Base-by-base conservation (phyloP, 2,329 filamentous ascomycete genomes). In the Calonectria hawksworthii region DNA sequence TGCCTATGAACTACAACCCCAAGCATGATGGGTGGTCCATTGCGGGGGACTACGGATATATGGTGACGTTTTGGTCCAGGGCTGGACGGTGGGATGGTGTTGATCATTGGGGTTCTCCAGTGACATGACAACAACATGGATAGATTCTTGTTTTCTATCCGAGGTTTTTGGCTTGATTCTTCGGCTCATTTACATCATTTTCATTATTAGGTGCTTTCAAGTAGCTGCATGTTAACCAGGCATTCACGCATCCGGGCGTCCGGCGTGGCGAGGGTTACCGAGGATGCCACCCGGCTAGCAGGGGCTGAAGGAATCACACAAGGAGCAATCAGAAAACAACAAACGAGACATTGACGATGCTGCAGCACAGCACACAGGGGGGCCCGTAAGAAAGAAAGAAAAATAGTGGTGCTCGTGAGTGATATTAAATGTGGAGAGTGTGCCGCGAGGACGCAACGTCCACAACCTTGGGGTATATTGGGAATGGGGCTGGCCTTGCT, bases 401-500 rank as follows among this genome's bases (percentile, higher is more conserved):
- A 38, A 38, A 69, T n/a, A n/a, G n/a, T n/a, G n/a, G n/a, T n/a
- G n/a, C n/a, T n/a, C n/a, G 65, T 34, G 28, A 28, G 34, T 14
- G 34, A 36, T 36, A 14, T 11, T 4, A 47, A 56, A 51, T 59
- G 71, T 73, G 71, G 71, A 73, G 65, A 51, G 50, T 59, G 23
- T 44, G 38, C 51, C 34, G 65, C 47, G 65, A 56, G 44, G 54
- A 34, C 47, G 41, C 44, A 21, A 54, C 23, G 47, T 44, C n/a
- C 8, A n/a, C n/a, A 23, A 47, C 21, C 9, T 23, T 1, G n/a
- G 44, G 44, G n/a, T n/a, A 47, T 47, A 23, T n/a, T 21, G 41
- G 41, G 41, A 23, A 11, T 47, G 41, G 41, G 10, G 21, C 34
- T 36, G 41, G 41, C 21, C 11, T 11, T n/a, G n/a, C n/a, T 21